A percentile compares a stretch with the other conserved stretches of the same genome.
These are phyloP conservation scores for Acacia pycnantha DNA, from an alignment of 331 rosid genomes.

Conservation along the genomic window DNA sequence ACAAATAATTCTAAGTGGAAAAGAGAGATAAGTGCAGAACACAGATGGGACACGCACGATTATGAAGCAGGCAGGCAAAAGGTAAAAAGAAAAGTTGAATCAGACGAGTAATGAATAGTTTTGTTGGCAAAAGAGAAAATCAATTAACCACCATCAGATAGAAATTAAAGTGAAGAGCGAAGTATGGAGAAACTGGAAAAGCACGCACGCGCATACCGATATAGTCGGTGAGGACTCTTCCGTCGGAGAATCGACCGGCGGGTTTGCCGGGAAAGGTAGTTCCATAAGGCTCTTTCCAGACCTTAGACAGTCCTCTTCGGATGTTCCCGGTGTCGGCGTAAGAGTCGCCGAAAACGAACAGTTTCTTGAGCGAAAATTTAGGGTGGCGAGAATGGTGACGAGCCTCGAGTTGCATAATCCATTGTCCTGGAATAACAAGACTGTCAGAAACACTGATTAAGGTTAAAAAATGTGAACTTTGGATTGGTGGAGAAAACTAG, in stretches of 20 bases:
- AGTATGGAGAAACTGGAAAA: neutral
- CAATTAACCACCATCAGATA: neutral
- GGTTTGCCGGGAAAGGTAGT: slow-evolving; percentile 58
- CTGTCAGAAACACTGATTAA: neutral
- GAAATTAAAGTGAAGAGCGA: slow-evolving; percentile 18
- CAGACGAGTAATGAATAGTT: slow-evolving; percentile 17
- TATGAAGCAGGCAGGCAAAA: neutral
- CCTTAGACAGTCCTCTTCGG: slow-evolving; percentile 9
- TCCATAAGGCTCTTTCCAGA: slow-evolving; percentile 56
- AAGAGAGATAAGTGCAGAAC: neutral
- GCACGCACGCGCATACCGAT: slow-evolving; percentile 27
- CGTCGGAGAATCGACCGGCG: slow-evolving; percentile 55
- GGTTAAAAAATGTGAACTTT: neutral
- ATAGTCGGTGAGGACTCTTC: slow-evolving; percentile 54
- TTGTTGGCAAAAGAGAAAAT: slow-evolving; percentile 22
- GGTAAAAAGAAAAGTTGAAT: slow-evolving; percentile 11
- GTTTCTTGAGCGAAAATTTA: neutral
- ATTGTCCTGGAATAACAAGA: slow-evolving; percentile 26
- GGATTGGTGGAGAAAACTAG: neutral
- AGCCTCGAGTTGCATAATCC: slow-evolving; percentile 19
- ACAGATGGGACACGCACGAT: neutral
- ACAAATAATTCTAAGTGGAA: slow-evolving; percentile 7
- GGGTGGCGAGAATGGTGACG: neutral
- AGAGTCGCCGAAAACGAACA: slow-evolving; percentile 58
- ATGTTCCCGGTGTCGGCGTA: slow-evolving; percentile 60